phyloP scores from a whole-genome alignment of 2,329 filamentous ascomycete genomes.

The Trichoderma breve region DNA sequence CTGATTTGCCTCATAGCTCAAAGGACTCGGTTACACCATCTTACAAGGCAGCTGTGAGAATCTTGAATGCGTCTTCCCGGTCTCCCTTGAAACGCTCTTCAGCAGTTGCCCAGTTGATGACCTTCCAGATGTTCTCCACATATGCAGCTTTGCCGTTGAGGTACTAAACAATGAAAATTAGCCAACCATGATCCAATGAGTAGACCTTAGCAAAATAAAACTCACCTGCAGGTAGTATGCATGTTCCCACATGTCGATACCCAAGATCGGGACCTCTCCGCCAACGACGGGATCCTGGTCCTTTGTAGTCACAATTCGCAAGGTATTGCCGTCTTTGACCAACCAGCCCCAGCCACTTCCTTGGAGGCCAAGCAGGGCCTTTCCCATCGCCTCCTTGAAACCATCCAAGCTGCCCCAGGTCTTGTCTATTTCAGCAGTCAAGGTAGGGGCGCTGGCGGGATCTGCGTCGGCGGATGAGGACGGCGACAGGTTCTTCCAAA shows the following conservation, averaged over 20 bases:
- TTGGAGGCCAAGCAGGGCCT: slow-evolving; percentile 67
- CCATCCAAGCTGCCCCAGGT: slow-evolving; percentile 67
- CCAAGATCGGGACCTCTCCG: slow-evolving; percentile 67
- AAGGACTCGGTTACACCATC: not conserved
- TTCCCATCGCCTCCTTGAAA: slow-evolving; percentile 66
- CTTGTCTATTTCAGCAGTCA: slow-evolving; percentile 59
- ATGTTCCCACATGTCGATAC: slow-evolving; percentile 92
- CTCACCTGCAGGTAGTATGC: slow-evolving; percentile 78
- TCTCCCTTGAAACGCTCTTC: slow-evolving; percentile 59
- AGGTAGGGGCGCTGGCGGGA: slow-evolving; percentile 52
- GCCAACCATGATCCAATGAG: not conserved
- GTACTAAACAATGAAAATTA: slow-evolving; percentile 52
- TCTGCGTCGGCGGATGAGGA: slow-evolving; percentile 57
- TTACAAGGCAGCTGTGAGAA: slow-evolving; percentile 43
- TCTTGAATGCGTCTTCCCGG: slow-evolving; percentile 46
- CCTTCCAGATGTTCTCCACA: slow-evolving; percentile 72
- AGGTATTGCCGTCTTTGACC: slow-evolving; percentile 58
- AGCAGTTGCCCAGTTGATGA: slow-evolving; percentile 74
- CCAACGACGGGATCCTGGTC: slow-evolving; percentile 76
- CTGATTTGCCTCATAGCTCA: not conserved
- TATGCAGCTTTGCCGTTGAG: slow-evolving; percentile 74
- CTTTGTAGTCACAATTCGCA: slow-evolving; percentile 77
- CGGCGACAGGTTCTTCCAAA: slow-evolving; percentile 81
- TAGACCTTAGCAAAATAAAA: too few species aligned
- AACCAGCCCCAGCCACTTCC: slow-evolving; percentile 90